These are phyloP conservation scores for Arctostaphylos glauca DNA, from an alignment of 148 eudicot genomes.

Conservation along the genomic window DNA sequence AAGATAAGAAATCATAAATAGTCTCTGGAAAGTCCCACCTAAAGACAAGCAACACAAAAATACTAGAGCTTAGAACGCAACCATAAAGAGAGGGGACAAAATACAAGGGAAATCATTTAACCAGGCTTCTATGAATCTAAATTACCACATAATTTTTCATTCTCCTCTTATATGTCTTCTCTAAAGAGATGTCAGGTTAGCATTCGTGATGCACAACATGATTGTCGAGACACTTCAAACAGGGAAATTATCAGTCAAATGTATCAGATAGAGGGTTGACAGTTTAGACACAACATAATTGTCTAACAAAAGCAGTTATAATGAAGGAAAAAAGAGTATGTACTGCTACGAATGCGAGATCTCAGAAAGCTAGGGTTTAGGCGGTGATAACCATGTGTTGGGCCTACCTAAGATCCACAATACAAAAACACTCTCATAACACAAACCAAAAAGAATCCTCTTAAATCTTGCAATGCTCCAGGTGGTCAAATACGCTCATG, in stretches of 20 bases:
- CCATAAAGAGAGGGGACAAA: not conserved
- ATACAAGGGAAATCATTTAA: not conserved
- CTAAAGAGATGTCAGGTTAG: not conserved
- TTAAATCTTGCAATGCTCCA: constrained; percentile 1
- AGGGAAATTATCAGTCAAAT: not conserved
- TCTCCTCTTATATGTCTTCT: not conserved
- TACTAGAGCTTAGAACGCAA: not conserved
- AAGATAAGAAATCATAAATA: constrained; percentile 88
- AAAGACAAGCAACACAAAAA: constrained; percentile 19
- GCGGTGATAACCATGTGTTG: not conserved
- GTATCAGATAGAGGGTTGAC: not conserved
- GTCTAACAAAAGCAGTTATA: constrained; percentile 1
- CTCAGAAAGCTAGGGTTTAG: not conserved
- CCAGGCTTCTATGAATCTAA: not conserved
- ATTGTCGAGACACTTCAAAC: not conserved
- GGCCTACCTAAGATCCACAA: not conserved
- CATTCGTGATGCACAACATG: not conserved
- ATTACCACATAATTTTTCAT: not conserved
- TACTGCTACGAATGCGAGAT: not conserved
- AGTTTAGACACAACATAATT: not conserved
- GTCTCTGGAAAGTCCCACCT: constrained; percentile 72
- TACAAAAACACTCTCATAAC: not conserved
- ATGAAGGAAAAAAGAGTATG: not conserved
- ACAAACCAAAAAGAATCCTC: not conserved
- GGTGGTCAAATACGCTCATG: not conserved